A percentile compares a stretch with the other conserved stretches of the same genome.
phyloP scores from a whole-genome alignment of 305 asterid species.

The Striga hermonthica region DNA sequence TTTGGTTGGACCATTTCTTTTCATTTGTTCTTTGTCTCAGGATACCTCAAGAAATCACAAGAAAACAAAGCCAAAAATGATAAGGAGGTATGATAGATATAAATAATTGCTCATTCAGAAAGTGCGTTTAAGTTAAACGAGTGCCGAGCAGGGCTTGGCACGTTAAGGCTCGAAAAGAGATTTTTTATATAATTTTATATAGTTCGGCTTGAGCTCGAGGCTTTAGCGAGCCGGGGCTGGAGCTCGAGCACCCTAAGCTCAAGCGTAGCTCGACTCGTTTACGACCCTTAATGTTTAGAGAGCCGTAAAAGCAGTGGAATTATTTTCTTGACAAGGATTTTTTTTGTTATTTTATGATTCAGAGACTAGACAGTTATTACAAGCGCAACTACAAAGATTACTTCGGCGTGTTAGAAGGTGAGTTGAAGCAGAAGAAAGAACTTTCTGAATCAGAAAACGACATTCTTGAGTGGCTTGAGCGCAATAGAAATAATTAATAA shows the following conservation, averaged over 20 bases:
- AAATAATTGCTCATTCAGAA: neutral
- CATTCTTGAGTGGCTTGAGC: slow-evolving; percentile 83
- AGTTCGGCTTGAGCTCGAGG: too few relatives aligned
- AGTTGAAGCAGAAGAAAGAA: slow-evolving; percentile 58
- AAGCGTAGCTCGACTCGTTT: too few relatives aligned
- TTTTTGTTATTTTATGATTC: neutral
- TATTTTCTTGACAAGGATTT: too few relatives aligned
- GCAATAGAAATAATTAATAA: slow-evolving; percentile 39
- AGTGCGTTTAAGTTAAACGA: too few relatives aligned
- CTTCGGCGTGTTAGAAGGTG: slow-evolving; percentile 67
- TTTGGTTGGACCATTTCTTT: neutral
- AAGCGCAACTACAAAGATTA: slow-evolving; percentile 83
- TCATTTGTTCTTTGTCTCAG: slow-evolving; percentile 34
- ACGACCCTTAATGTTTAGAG: too few relatives aligned
- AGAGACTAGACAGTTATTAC: slow-evolving; percentile 77
- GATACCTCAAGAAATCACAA: slow-evolving; percentile 72
- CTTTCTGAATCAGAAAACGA: slow-evolving; percentile 72
- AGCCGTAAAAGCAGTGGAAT: too few relatives aligned
- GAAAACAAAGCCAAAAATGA: slow-evolving; percentile 82
- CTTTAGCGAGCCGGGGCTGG: too few relatives aligned
- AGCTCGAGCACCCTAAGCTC: too few relatives aligned
- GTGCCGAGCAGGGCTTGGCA: too few relatives aligned
- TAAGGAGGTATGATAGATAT: slow-evolving; percentile 54
- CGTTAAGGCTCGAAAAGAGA: too few relatives aligned
- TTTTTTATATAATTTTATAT: too few relatives aligned